A percentile compares a stretch with the other conserved stretches of the same genome.
These are phyloP conservation scores for Zymoseptoria pseudotritici DNA, from an alignment of 2,329 filamentous ascomycete genomes.

Conservation along the genomic window DNA sequence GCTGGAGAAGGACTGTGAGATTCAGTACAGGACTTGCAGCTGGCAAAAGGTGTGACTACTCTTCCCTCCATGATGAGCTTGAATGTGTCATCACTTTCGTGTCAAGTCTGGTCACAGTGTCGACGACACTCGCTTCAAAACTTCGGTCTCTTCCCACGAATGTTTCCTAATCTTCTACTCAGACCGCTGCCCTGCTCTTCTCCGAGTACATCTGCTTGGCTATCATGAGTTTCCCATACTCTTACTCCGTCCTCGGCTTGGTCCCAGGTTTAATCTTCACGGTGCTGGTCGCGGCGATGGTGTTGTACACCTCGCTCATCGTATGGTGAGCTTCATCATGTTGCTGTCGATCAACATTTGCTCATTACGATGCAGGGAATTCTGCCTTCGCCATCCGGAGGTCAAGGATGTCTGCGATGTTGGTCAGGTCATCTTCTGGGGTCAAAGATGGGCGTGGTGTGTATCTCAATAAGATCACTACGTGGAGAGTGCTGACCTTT, in stretches of 20 bases:
- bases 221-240: constrained; percentile 95
- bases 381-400: constrained; percentile 84
- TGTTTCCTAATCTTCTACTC: constrained; percentile 8
- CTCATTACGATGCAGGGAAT: constrained; percentile 55
- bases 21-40: constrained; percentile 87
- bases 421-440: constrained; percentile 91
- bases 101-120: background rate
- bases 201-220: constrained; percentile 90
- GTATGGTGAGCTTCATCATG: constrained; percentile 44
- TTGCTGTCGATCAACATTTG: background rate
- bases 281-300: constrained; percentile 64
- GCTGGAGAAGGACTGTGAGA: constrained; percentile 66
- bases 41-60: constrained; percentile 66
- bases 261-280: constrained; percentile 83
- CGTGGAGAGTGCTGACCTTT: background rate
- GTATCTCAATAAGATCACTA: background rate
- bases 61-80: background rate
- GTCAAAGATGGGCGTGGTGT: constrained; percentile 63
- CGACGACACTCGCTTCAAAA: too few species aligned
- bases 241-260: constrained; percentile 78
- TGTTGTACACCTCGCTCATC: constrained; percentile 73
- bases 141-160: background rate
- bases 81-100: background rate
- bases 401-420: constrained; percentile 90
- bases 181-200: constrained; percentile 83